Percentiles rank a stretch among this genome's conserved stretches.
These are phyloP conservation scores for Ceratocystiopsis minuta DNA, from an alignment of 2,329 filamentous ascomycete genomes.

Conservation along the genomic window DNA sequence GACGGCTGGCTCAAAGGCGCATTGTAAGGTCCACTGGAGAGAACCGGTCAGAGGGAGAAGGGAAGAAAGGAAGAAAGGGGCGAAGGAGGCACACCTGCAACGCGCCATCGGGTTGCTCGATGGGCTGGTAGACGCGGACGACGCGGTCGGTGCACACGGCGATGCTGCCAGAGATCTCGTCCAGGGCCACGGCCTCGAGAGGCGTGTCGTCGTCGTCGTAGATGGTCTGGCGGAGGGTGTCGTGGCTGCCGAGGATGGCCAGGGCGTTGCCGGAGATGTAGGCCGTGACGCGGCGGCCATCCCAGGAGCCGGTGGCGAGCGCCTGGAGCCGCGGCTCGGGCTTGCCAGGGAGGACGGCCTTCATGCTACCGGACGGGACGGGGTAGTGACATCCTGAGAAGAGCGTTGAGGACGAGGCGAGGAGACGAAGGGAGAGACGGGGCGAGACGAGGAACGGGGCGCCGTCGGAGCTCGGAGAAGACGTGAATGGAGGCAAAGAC, in stretches of 20 bases:
- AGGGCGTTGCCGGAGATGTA: constrained; percentile 85
- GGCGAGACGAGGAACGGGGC: too few relatives aligned
- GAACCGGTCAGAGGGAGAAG: too few relatives aligned
- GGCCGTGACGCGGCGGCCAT: constrained; percentile 29
- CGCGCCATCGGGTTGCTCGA: constrained; percentile 49
- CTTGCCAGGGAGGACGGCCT: constrained; percentile 29
- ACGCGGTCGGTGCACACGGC: constrained; percentile 49
- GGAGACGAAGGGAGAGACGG: too few relatives aligned
- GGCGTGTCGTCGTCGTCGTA: constrained; percentile 57
- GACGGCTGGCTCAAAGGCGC: constrained; percentile 15
- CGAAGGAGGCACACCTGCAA: constrained; percentile 35
- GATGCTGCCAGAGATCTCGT: constrained; percentile 72
- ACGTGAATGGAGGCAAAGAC: too few relatives aligned
- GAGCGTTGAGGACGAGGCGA: too few relatives aligned
- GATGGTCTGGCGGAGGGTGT: constrained; percentile 70
- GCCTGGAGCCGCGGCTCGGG: constrained; percentile 29
- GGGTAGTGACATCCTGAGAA: constrained; percentile 7
- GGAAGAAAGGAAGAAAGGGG: not conserved
- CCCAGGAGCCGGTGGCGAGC: constrained; percentile 28
- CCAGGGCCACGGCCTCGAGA: constrained; percentile 61
- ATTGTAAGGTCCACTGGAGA: constrained; percentile 44
- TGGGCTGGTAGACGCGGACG: constrained; percentile 64
- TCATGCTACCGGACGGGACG: constrained; percentile 19
- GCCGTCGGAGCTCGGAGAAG: too few relatives aligned
- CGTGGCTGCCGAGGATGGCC: constrained; percentile 59